Evolutionary conservation across 371 early-diverging fungal species (phyloP).

Genomic region (Mucor plumbeus): DNA sequence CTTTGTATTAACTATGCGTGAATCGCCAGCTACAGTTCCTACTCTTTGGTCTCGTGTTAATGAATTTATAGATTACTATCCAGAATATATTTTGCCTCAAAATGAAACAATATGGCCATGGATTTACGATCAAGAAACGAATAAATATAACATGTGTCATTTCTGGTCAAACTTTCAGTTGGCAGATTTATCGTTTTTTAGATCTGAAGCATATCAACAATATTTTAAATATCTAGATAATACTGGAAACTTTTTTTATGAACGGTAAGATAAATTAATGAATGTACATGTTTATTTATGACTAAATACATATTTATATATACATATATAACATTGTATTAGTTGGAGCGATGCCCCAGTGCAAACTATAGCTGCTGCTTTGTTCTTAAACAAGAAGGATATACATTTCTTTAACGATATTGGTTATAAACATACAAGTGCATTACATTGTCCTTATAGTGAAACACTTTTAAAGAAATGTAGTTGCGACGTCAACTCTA

Average conservation of each 20-base stretch:
- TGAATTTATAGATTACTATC: constrained; percentile 53
- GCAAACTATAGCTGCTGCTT: constrained; percentile 88
- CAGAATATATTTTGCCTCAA: constrained; percentile 24
- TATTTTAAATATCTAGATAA: constrained; percentile 85
- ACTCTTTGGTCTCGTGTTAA: constrained; percentile 78
- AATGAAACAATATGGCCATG: constrained; percentile 37
- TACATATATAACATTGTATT: constrained; percentile 50
- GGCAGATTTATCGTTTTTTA: constrained; percentile 77
- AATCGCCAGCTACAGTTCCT: constrained; percentile 78
- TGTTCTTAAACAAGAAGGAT: constrained; percentile 77
- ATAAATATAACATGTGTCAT: constrained; percentile 71
- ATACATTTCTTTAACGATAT: constrained; percentile 92
- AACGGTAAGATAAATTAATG: constrained; percentile 54
- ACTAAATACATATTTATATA: too few species aligned
- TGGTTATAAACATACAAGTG: constrained; percentile 75
- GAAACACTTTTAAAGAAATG: constrained; percentile 30
- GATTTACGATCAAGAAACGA: constrained; percentile 27
- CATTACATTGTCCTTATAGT: constrained; percentile 47
- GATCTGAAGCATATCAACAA: constrained; percentile 70
- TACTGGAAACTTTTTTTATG: constrained; percentile 94
- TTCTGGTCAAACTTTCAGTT: constrained; percentile 77
- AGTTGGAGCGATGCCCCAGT: constrained; percentile 58
- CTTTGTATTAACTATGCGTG: constrained; percentile 79
- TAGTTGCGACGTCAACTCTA: constrained; percentile 36
- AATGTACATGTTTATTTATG: too few species aligned